Conservation (phyloP, 257 asterid genomes). For the Solanum virginianum region DNA sequence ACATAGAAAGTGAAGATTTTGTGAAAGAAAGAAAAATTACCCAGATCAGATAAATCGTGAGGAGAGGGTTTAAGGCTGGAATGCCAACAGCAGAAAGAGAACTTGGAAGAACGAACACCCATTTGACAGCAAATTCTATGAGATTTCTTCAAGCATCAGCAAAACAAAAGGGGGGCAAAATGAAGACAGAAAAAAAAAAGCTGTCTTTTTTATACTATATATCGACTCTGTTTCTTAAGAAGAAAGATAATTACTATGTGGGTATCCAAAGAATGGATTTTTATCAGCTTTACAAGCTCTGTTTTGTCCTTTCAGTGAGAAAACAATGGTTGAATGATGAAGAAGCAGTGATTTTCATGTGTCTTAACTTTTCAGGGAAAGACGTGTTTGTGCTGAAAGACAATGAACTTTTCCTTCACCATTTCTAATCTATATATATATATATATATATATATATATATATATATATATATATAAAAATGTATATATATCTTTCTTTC, state of each 20-base stretch:
- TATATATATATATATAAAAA: background rate
- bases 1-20: background rate
- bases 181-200: background rate
- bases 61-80: constrained; percentile 24
- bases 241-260: background rate
- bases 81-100: constrained; percentile 30
- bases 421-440: background rate
- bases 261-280: background rate
- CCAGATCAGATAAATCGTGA: constrained; percentile 20
- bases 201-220: background rate
- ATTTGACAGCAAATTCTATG: background rate
- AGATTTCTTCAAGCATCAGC: background rate
- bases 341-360: background rate
- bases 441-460: background rate
- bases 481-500: background rate
- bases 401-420: background rate
- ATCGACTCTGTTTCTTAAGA: background rate
- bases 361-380: background rate
- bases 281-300: background rate
- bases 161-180: background rate
- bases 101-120: constrained; percentile 38
- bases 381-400: background rate
- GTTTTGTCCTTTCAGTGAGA: background rate
- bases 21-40: background rate
- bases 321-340: background rate